Conservation (phyloP, 1,139 yeast species). For the Casaregolazyma suthepensis region DNA sequence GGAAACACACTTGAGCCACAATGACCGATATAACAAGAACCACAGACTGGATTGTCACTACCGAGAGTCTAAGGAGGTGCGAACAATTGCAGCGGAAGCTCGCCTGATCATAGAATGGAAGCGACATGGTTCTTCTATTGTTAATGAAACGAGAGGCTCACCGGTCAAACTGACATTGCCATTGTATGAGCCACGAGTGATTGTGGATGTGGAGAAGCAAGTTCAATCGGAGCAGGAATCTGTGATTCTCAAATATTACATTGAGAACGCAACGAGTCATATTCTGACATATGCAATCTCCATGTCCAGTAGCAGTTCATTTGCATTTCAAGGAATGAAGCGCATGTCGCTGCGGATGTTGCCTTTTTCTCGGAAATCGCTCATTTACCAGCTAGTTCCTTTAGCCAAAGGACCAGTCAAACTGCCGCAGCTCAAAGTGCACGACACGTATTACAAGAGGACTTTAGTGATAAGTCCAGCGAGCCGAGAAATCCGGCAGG, state of each 20-base stretch:
- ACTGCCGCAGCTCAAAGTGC: slow-evolving; percentile 55
- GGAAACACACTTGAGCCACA: slow-evolving; percentile 20
- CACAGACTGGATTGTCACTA: slow-evolving; percentile 26
- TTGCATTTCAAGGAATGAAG: slow-evolving; percentile 37
- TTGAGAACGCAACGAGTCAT: slow-evolving; percentile 72
- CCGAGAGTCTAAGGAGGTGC: slow-evolving; percentile 21
- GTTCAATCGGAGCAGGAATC: slow-evolving; percentile 11
- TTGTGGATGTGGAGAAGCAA: slow-evolving; percentile 32
- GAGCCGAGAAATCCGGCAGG: slow-evolving; percentile 30
- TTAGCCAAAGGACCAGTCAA: slow-evolving; percentile 29
- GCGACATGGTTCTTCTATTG: slow-evolving; percentile 14
- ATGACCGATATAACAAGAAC: slow-evolving; percentile 22
- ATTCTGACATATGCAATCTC: slow-evolving; percentile 57
- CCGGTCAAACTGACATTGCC: slow-evolving; percentile 44
- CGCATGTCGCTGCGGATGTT: slow-evolving; percentile 44
- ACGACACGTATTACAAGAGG: slow-evolving; percentile 62
- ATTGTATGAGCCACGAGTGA: slow-evolving; percentile 62
- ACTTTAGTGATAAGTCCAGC: slow-evolving; percentile 52
- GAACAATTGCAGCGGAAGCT: slow-evolving; percentile 32
- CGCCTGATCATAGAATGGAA: slow-evolving; percentile 28
- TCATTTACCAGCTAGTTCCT: slow-evolving; percentile 37
- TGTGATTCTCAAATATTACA: slow-evolving; percentile 40
- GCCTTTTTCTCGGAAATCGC: slow-evolving; percentile 51
- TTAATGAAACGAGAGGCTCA: slow-evolving; percentile 25
- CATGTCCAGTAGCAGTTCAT: slow-evolving; percentile 35